Conservation (phyloP, 805 yeast genomes). For the Millerozyma miso region DNA sequence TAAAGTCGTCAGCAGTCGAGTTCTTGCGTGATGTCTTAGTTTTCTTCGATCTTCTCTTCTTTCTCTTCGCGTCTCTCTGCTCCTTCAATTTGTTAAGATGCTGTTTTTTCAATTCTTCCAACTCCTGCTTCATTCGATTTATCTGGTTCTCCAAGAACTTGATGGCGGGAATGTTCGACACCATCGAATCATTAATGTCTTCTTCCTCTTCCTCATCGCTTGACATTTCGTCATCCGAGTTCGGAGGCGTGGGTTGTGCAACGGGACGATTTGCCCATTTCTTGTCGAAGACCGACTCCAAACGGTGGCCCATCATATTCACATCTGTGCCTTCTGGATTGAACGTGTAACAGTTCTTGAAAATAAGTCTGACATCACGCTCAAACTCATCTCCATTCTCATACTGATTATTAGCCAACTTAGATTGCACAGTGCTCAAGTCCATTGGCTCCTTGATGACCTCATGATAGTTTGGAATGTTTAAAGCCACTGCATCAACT, state of each 20-base stretch:
- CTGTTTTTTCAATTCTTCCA: slow-evolving; percentile 75
- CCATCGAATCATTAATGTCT: slow-evolving; percentile 48
- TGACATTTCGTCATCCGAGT: slow-evolving; percentile 35
- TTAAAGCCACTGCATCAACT: slow-evolving; percentile 91
- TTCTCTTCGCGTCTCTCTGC: slow-evolving; percentile 53
- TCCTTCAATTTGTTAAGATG: slow-evolving; percentile 64
- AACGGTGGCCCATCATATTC: slow-evolving; percentile 88
- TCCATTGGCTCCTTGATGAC: slow-evolving; percentile 94
- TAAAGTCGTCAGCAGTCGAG: slow-evolving; percentile 19
- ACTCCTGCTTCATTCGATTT: slow-evolving; percentile 77
- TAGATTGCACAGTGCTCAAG: slow-evolving; percentile 75
- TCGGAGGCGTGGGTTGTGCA: slow-evolving; percentile 63
- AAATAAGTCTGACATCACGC: slow-evolving; percentile 74
- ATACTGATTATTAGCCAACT: slow-evolving; percentile 81
- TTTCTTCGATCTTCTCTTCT: slow-evolving; percentile 38
- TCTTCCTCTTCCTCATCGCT: slow-evolving; percentile 50
- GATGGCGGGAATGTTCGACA: slow-evolving; percentile 83
- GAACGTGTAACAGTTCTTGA: slow-evolving; percentile 83
- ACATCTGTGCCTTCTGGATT: slow-evolving; percentile 98
- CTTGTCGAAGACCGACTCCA: slow-evolving; percentile 81
- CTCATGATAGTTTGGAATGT: slow-evolving; percentile 86
- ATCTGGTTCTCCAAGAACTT: slow-evolving; percentile 84
- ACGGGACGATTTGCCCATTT: slow-evolving; percentile 73
- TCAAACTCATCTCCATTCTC: slow-evolving; percentile 87
- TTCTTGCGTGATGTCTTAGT: slow-evolving; percentile 20